These are phyloP conservation scores for Achaetomiella virescens DNA, from an alignment of 495 filamentous ascomycete genomes.

Conservation along the genomic window DNA sequence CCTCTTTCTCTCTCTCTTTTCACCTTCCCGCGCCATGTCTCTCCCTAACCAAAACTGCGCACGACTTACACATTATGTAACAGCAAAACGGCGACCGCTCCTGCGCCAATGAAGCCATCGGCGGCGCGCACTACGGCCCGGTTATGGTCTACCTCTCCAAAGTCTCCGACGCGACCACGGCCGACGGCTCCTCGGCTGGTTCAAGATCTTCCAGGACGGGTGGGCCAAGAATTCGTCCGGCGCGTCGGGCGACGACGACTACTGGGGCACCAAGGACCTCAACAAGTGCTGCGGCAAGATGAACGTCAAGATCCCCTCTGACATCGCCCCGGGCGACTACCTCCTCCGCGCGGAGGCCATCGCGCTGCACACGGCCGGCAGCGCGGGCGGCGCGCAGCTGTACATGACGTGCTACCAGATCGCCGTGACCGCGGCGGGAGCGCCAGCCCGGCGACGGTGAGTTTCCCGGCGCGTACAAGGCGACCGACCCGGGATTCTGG, in stretches of 20 bases:
- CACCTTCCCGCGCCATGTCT: too few species aligned
- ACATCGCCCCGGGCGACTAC: slow-evolving; percentile 47
- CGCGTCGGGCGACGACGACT: slow-evolving; percentile 37
- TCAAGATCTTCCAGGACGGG: slow-evolving; percentile 47
- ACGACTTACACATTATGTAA: slow-evolving; percentile 24
- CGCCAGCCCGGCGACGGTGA: slow-evolving; percentile 34
- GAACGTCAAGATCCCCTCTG: slow-evolving; percentile 42
- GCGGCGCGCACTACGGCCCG: slow-evolving; percentile 43
- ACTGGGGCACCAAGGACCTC: slow-evolving; percentile 47
- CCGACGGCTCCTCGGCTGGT: slow-evolving; percentile 43
- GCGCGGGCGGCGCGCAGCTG: slow-evolving; percentile 40
- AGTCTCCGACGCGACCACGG: slow-evolving; percentile 44
- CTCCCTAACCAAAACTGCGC: too few species aligned
- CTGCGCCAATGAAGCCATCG: slow-evolving; percentile 43
- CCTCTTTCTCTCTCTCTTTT: not conserved
- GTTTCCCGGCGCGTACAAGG: slow-evolving; percentile 46
- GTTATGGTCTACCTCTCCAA: slow-evolving; percentile 50
- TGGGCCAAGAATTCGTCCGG: slow-evolving; percentile 36
- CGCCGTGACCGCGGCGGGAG: slow-evolving; percentile 26
- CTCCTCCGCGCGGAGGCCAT: slow-evolving; percentile 48
- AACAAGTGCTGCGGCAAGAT: slow-evolving; percentile 49
- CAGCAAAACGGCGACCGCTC: slow-evolving; percentile 39
- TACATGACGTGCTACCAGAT: slow-evolving; percentile 50
- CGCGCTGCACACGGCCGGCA: slow-evolving; percentile 43
- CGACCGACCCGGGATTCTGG: slow-evolving; percentile 45